Evolutionary conservation across 768 basidiomycete species (phyloP).

Genomic region (Termitomyces sp.): DNA sequence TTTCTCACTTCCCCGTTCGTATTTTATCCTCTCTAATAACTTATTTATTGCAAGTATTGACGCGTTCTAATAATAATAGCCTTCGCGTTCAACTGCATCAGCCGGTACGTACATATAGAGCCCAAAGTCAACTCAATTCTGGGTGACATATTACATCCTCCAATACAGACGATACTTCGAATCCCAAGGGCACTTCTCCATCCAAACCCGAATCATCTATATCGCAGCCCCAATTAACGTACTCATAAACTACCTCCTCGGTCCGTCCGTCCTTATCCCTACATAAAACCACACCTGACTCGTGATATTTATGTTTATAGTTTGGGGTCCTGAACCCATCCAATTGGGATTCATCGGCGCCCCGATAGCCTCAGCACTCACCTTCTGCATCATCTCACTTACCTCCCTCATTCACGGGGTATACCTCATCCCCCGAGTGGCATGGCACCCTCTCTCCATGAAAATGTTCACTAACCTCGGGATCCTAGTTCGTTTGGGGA

Average conservation of each 20-base stretch:
- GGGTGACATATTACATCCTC: neutral
- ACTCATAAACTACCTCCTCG: slow-evolving; percentile 76
- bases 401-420: slow-evolving; percentile 60
- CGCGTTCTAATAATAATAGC: slow-evolving; percentile 20
- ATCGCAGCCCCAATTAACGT: slow-evolving; percentile 83
- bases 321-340: slow-evolving; percentile 78
- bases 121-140: slow-evolving; percentile 30
- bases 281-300: neutral
- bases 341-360: slow-evolving; percentile 88
- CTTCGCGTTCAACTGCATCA: slow-evolving; percentile 4
- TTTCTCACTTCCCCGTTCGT: slow-evolving; percentile 66
- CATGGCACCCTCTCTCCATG: slow-evolving; percentile 74
- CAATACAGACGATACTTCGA: slow-evolving; percentile 63
- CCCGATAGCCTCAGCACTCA: slow-evolving; percentile 81
- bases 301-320: slow-evolving; percentile 26
- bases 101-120: neutral
- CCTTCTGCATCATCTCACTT: slow-evolving; percentile 73
- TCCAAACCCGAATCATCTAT: slow-evolving; percentile 80
- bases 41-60: neutral
- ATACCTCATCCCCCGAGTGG: slow-evolving; percentile 56
- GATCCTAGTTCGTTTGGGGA: slow-evolving; percentile 64
- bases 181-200: slow-evolving; percentile 81
- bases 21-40: neutral
- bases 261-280: slow-evolving; percentile 27
- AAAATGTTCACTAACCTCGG: slow-evolving; percentile 64